Evolutionary conservation across 805 yeast genomes (phyloP).

Genomic region (Komagataella ulmi): DNA sequence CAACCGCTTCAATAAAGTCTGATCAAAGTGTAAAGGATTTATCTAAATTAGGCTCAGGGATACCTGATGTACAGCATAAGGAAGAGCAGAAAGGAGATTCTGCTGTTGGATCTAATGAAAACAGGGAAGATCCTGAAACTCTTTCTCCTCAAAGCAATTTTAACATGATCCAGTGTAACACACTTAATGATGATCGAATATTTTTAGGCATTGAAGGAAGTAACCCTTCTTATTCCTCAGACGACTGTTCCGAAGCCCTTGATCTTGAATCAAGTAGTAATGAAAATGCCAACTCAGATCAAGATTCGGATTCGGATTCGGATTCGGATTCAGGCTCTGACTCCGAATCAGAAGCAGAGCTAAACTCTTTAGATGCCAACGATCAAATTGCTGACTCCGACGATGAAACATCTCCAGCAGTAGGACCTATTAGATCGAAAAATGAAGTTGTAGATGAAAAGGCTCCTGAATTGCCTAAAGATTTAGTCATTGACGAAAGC

Average conservation of each 20-base stretch:
- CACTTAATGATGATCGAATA: not conserved
- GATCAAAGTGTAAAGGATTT: not conserved
- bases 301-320: conserved; percentile 7
- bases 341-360: conserved; percentile 11
- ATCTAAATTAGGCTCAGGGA: not conserved
- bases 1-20: not conserved
- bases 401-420: conserved; percentile 12
- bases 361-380: conserved; percentile 13
- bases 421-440: conserved; percentile 64
- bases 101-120: not conserved
- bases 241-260: not conserved
- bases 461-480: conserved; percentile 57
- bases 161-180: not conserved
- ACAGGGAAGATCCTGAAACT: not conserved
- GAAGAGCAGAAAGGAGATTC: not conserved
- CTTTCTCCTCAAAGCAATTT: not conserved
- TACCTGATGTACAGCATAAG: not conserved
- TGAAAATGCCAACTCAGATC: conserved; percentile 3
- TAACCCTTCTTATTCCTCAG: not conserved
- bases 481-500: conserved; percentile 38
- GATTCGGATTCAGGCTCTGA: conserved; percentile 8
- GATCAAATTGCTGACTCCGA: conserved; percentile 30
- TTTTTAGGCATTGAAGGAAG: not conserved
- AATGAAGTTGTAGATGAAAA: conserved; percentile 63
- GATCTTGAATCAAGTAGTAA: not conserved